Evolutionary conservation across 805 yeast species (phyloP), one percentile per base, ranked within the genome.

Genomic region (Candida sakaeoensis): DNA sequence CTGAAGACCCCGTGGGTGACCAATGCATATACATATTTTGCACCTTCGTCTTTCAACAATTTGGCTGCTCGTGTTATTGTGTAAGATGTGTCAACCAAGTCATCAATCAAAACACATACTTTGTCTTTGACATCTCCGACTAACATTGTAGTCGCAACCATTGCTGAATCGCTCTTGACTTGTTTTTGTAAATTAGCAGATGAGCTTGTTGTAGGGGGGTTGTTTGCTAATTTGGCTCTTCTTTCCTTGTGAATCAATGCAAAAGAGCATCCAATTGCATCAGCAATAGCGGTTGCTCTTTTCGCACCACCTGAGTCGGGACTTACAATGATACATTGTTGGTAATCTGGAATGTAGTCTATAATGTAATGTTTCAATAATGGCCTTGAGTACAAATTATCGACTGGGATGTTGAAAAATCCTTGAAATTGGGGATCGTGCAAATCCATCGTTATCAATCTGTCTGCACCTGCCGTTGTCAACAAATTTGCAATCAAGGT

Each of bases 281-380:
- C 99, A 1, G 99, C 99, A 45, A 93, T 76, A 1, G 91, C 83
- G 1, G 96, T 86, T 23, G 99, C 97, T 49, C 99, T 71, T 61
- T 93, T 93, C 36, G 99, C 99, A 46, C 99, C 99, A 55, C 99
- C 99, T 16, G 97, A 93, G 63, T 93, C 99, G 0, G 99, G 99
- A 1, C 96, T 88, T 24, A 93, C 97, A 51, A 93, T 80, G 6
- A 93, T 95, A 30, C 91, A 85, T 29, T 89, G 83, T 49, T 77
- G 77, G 57, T 80, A 87, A 46, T 85, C 63, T n/a, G 95, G 91
- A 41, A 93, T 80, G 46, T 73, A 71, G 43, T 82, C 80, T 16
- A 78, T 71, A 44, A 93, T 89, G 62, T 89, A 93, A 49, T 86
- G 85, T 58, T 86, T 90, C 41, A 91, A 68, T 42, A 93, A 69